Conservation (phyloP, 805 yeast genomes). For the Sungouiella thailandica region DNA sequence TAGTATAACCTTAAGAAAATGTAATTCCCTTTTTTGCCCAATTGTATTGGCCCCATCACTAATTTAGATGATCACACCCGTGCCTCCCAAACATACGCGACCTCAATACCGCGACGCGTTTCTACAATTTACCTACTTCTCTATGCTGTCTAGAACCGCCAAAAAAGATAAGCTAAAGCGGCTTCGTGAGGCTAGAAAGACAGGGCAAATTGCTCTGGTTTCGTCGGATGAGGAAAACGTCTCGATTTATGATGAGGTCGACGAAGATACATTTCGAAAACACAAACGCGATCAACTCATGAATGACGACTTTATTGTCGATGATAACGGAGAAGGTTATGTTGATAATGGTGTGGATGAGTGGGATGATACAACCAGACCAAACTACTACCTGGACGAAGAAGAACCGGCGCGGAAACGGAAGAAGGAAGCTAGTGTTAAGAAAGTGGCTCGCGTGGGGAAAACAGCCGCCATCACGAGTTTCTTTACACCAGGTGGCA, state of each 20-base stretch:
- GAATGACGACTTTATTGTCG: conserved; percentile 90
- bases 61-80: too few species aligned
- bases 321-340: conserved; percentile 90
- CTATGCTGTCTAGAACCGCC: conserved; percentile 30
- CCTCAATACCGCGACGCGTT: conserved; percentile 1
- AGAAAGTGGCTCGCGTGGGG: conserved; percentile 35
- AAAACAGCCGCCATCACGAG: conserved; percentile 46
- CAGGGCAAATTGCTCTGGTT: conserved; percentile 43
- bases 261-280: conserved; percentile 70
- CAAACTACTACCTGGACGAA: conserved; percentile 54
- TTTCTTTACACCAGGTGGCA: conserved; percentile 39
- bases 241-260: conserved; percentile 81
- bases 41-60: too few species aligned
- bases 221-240: conserved; percentile 40
- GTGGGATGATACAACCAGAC: conserved; percentile 59
- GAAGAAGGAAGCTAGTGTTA: conserved; percentile 21
- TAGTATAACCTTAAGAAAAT: neutral
- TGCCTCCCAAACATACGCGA: too few species aligned
- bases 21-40: neutral
- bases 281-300: conserved; percentile 75
- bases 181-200: conserved; percentile 59
- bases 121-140: neutral
- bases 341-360: conserved; percentile 92
- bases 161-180: conserved; percentile 51
- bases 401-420: conserved; percentile 35